Conservation (phyloP, 192 early-diverging fungal species). For the Podila epicladia region DNA sequence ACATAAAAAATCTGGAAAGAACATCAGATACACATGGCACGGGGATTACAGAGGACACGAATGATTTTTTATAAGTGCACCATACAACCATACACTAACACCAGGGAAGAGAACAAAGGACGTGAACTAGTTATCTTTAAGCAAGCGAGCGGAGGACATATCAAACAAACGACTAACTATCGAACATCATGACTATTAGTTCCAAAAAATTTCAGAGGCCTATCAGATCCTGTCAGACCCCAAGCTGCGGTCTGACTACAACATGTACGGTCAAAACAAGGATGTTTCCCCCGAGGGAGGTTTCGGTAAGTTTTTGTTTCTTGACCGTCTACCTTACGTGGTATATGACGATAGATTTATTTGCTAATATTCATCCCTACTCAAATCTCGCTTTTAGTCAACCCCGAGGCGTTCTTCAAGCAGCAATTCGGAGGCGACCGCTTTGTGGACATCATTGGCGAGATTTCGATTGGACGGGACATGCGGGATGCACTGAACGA, state of each 20-base stretch:
- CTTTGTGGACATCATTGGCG: constrained; percentile 98
- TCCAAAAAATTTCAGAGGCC: constrained; percentile 96
- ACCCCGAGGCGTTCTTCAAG: constrained; percentile 95
- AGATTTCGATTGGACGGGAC: constrained; percentile 95
- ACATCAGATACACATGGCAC: too few species aligned
- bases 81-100: too few species aligned
- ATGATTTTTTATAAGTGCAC: too few species aligned
- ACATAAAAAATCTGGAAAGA: too few species aligned
- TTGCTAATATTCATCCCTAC: neutral
- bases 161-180: too few species aligned
- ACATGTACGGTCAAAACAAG: constrained; percentile 68
- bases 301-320: constrained; percentile 55
- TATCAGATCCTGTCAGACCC: constrained; percentile 97
- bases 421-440: constrained; percentile 98
- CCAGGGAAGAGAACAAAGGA: too few species aligned
- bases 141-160: too few species aligned
- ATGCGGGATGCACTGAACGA: constrained; percentile 85
- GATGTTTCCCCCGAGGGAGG: constrained; percentile 72
- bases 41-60: too few species aligned
- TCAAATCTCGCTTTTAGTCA: constrained; percentile 60
- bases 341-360: neutral
- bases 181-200: constrained; percentile 51
- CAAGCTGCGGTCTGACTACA: constrained; percentile 86
- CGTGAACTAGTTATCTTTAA: too few species aligned
- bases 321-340: neutral